Conservation (phyloP, 306 rosid species). For the Hylodesmum podocarpum region DNA sequence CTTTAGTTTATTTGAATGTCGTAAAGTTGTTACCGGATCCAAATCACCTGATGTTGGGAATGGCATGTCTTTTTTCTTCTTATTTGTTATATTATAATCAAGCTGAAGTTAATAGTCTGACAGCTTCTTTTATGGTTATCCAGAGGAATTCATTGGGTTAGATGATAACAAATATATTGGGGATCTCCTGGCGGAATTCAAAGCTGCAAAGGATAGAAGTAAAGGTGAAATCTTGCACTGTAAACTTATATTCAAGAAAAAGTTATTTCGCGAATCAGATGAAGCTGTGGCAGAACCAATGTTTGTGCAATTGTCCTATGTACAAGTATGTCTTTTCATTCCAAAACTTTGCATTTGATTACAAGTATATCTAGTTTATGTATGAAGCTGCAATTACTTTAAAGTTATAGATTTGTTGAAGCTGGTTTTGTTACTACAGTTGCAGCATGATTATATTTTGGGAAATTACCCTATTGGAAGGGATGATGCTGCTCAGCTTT, state of each 20-base stretch:
- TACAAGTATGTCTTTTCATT: constrained; percentile 64
- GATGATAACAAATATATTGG: constrained; percentile 97
- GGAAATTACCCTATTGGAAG: constrained; percentile 98
- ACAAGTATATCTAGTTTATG: constrained; percentile 27
- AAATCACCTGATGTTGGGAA: constrained; percentile 82
- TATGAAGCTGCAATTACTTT: constrained; percentile 24
- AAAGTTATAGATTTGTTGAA: constrained; percentile 20
- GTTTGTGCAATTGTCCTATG: constrained; percentile 89
- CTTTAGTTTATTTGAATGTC: constrained; percentile 95
- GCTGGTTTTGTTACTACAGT: constrained; percentile 52
- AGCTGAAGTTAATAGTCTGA: constrained; percentile 30
- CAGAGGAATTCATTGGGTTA: constrained; percentile 91
- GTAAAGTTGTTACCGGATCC: constrained; percentile 75
- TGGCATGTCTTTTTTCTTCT: constrained; percentile 49
- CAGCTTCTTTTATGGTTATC: constrained; percentile 33
- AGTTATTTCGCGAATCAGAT: constrained; percentile 89
- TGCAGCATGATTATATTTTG: constrained; percentile 94
- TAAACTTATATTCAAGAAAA: constrained; percentile 86
- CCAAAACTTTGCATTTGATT: constrained; percentile 23
- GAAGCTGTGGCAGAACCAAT: constrained; percentile 91
- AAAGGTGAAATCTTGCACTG: constrained; percentile 97
- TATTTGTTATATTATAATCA: constrained; percentile 17
- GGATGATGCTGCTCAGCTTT: constrained; percentile 95
- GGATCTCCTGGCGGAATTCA: constrained; percentile 89
- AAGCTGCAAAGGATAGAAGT: constrained; percentile 85